Evolutionary conservation across 2,329 filamentous ascomycete genomes (phyloP).

Genomic region (Aureobasidium sp.): DNA sequence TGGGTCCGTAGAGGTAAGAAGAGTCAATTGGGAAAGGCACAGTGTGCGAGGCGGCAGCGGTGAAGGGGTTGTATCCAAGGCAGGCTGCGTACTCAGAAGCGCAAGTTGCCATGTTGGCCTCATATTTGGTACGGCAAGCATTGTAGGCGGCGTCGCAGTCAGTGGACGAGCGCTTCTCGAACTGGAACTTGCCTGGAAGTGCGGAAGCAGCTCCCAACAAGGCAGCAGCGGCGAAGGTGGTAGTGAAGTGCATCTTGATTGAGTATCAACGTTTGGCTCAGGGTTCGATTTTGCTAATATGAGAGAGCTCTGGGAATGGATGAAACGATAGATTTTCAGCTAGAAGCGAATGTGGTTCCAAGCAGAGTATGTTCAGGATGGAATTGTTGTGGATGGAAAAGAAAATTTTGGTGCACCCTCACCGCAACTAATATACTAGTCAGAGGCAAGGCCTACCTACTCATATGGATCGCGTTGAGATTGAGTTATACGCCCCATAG

Average conservation of each 20-base stretch:
- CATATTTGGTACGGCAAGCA: background rate
- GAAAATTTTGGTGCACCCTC: background rate
- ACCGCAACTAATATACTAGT: constrained; percentile 10
- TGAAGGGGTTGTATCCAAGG: constrained; percentile 18
- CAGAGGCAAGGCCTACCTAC: background rate
- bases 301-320: background rate
- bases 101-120: constrained; percentile 15
- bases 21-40: background rate
- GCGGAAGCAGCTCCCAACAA: constrained; percentile 13
- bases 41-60: background rate
- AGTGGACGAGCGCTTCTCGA: background rate
- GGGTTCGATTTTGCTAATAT: background rate
- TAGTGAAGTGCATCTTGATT: constrained; percentile 12
- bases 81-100: constrained; percentile 15
- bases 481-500: background rate
- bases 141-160: background rate
- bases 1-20: background rate
- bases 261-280: background rate
- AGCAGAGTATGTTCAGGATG: background rate
- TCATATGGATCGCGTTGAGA: background rate
- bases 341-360: background rate
- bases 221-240: background rate
- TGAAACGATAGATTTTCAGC: background rate
- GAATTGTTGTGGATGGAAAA: background rate
- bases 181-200: constrained; percentile 7